Percentiles rank a stretch among this genome's conserved stretches.
Conservation (phyloP, 1,284 basidiomycete genomes). For the Tylopilus sp. region DNA sequence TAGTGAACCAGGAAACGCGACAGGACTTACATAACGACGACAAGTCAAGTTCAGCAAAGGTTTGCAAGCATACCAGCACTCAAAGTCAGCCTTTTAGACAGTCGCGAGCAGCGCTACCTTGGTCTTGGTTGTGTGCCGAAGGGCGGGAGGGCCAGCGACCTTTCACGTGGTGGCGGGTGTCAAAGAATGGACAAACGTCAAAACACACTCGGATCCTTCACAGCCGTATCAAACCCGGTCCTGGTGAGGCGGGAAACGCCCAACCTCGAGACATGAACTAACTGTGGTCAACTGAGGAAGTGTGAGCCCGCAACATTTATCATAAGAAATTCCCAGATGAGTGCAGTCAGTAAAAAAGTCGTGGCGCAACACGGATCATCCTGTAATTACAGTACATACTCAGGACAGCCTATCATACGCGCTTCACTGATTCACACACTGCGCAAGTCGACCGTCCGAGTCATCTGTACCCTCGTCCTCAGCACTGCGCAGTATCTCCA, state of each 20-base stretch:
- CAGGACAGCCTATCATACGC: neutral
- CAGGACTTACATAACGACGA: constrained; percentile 40
- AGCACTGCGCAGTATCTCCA: constrained; percentile 17
- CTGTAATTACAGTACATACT: too few relatives aligned
- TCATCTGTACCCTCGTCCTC: constrained; percentile 16
- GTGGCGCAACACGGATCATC: constrained; percentile 4
- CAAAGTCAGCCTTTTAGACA: constrained; percentile 30
- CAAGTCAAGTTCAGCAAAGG: constrained; percentile 24
- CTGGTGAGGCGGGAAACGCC: constrained; percentile 10
- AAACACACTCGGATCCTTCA: constrained; percentile 33
- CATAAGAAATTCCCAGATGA: constrained; percentile 32
- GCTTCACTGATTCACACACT: constrained; percentile 33
- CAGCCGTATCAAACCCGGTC: constrained; percentile 31
- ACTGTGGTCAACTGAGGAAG: constrained; percentile 17
- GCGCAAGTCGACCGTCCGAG: constrained; percentile 22
- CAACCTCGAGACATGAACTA: constrained; percentile 27
- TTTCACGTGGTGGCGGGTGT: constrained; percentile 35
- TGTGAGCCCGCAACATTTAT: constrained; percentile 25
- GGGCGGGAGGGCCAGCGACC: constrained; percentile 23
- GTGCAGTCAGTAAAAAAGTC: constrained; percentile 4
- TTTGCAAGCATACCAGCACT: constrained; percentile 35
- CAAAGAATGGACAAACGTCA: constrained; percentile 26
- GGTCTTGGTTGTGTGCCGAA: constrained; percentile 23
- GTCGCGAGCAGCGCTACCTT: constrained; percentile 15
- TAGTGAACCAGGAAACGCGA: constrained; percentile 23